Evolutionary conservation across 2,329 filamentous ascomycete genomes (phyloP).

Genomic region (Westerdykella aurantiaca): DNA sequence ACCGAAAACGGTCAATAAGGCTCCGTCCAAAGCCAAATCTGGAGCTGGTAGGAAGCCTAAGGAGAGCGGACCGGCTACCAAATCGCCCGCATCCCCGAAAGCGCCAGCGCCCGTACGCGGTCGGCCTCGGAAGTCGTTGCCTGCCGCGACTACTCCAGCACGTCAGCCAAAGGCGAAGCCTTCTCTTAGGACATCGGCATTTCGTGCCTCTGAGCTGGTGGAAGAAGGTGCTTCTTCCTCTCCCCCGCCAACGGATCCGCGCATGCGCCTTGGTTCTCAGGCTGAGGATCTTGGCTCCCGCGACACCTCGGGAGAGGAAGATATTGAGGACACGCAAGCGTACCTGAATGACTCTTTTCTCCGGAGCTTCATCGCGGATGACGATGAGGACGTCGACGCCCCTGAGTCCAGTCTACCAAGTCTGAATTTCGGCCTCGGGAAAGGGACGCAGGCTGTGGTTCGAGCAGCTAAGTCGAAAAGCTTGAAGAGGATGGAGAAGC

Average conservation of each 20-base stretch:
- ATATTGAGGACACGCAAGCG: slow-evolving; percentile 37
- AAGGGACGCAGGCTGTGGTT: slow-evolving; percentile 31
- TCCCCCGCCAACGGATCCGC: slow-evolving; percentile 38
- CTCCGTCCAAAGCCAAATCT: slow-evolving; percentile 2
- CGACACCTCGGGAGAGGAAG: slow-evolving; percentile 39
- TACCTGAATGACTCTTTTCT: slow-evolving; percentile 43
- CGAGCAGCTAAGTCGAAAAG: slow-evolving; percentile 16
- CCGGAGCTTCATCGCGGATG: slow-evolving; percentile 42
- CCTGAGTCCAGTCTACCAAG: slow-evolving; percentile 31
- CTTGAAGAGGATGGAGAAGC: slow-evolving; percentile 21
- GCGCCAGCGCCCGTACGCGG: slow-evolving; percentile 4
- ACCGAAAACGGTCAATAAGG: not conserved
- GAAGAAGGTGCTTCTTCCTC: slow-evolving; percentile 32
- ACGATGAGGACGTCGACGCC: slow-evolving; percentile 34
- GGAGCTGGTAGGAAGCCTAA: slow-evolving; percentile 10
- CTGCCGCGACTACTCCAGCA: slow-evolving; percentile 14
- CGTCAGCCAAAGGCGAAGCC: slow-evolving; percentile 9
- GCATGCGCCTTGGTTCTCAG: slow-evolving; percentile 34
- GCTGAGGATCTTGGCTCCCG: slow-evolving; percentile 40
- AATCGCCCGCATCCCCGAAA: slow-evolving; percentile 5
- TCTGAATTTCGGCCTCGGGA: slow-evolving; percentile 22
- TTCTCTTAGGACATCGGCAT: slow-evolving; percentile 15
- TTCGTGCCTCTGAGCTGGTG: slow-evolving; percentile 23
- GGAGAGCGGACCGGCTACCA: slow-evolving; percentile 7
- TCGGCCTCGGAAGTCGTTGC: slow-evolving; percentile 17